A percentile compares a stretch with the other conserved stretches of the same genome.
phyloP scores from a whole-genome alignment of 2,329 filamentous ascomycete species.

The Pseudofabraea citricarpa region DNA sequence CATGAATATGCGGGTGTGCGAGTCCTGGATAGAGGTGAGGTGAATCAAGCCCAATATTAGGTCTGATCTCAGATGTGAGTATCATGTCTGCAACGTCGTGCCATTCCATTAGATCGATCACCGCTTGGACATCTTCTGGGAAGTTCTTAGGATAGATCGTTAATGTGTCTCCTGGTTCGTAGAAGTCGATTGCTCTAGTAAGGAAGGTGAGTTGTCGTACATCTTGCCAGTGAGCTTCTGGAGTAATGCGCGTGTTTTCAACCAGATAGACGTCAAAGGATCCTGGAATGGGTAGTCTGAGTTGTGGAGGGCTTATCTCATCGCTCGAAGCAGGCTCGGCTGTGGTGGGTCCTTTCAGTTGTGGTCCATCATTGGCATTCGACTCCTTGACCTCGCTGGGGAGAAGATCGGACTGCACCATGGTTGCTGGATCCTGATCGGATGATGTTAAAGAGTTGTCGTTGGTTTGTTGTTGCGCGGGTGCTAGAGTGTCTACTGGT shows the following conservation, averaged over 20 bases:
- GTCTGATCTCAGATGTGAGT: conserved; percentile 46
- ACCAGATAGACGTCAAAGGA: conserved; percentile 45
- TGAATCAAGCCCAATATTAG: conserved; percentile 20
- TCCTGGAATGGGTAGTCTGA: conserved; percentile 11
- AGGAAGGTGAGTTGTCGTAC: conserved; percentile 73
- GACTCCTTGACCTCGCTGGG: background rate
- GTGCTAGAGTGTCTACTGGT: background rate
- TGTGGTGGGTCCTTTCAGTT: background rate
- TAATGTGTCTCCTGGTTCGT: conserved; percentile 72
- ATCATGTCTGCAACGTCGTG: conserved; percentile 62
- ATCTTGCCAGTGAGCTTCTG: conserved; percentile 82
- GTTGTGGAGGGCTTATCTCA: background rate
- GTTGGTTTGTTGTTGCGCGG: conserved; percentile 1
- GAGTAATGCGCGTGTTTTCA: conserved; percentile 70
- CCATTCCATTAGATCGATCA: conserved; percentile 81
- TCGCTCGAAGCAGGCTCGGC: conserved; percentile 1
- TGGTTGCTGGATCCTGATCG: background rate
- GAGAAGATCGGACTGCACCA: background rate
- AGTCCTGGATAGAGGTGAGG: conserved; percentile 28
- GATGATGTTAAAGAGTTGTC: background rate
- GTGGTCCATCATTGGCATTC: background rate
- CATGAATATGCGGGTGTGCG: conserved; percentile 30
- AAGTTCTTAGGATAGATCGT: conserved; percentile 87
- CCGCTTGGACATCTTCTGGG: conserved; percentile 67
- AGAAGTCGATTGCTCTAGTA: conserved; percentile 34